phyloP scores from a whole-genome alignment of 78 protist genomes.

The Protostelium mycophagum region DNA sequence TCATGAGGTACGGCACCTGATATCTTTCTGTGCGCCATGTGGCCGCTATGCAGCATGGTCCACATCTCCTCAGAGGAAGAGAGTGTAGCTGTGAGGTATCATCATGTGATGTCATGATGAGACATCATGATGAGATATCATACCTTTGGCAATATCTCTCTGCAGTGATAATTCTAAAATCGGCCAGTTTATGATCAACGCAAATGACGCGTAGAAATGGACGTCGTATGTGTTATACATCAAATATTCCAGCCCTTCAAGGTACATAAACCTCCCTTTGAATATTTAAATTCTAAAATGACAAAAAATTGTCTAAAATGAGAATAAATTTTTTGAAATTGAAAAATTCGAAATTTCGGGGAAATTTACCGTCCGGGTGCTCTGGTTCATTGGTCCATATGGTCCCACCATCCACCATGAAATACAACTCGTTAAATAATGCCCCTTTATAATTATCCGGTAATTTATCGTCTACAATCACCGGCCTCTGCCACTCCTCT shows the following conservation, averaged over 20 bases:
- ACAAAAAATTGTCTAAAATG: background rate
- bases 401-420: slow-evolving; percentile 74
- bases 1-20: slow-evolving; percentile 74
- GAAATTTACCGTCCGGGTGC: too few relatives aligned
- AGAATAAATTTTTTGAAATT: too few relatives aligned
- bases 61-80: slow-evolving; percentile 16
- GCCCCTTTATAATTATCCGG: slow-evolving; percentile 59
- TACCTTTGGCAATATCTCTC: slow-evolving; percentile 28
- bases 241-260: slow-evolving; percentile 77
- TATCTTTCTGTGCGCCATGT: slow-evolving; percentile 38
- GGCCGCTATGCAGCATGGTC: slow-evolving; percentile 33
- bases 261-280: slow-evolving; percentile 63
- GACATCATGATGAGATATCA: background rate
- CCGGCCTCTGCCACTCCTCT: slow-evolving; percentile 65
- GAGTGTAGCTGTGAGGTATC: slow-evolving; percentile 23
- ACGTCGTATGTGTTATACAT: slow-evolving; percentile 89
- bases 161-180: slow-evolving; percentile 47
- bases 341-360: too few relatives aligned
- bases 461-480: slow-evolving; percentile 23
- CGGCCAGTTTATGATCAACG: slow-evolving; percentile 71
- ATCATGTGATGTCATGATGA: background rate
- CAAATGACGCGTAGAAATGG: slow-evolving; percentile 78
- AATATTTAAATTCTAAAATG: background rate
- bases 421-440: slow-evolving; percentile 75
- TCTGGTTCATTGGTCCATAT: slow-evolving; percentile 62